These are phyloP conservation scores for Scheffersomyces cryptocercus DNA, from an alignment of 1,139 yeast species.

Conservation along the genomic window DNA sequence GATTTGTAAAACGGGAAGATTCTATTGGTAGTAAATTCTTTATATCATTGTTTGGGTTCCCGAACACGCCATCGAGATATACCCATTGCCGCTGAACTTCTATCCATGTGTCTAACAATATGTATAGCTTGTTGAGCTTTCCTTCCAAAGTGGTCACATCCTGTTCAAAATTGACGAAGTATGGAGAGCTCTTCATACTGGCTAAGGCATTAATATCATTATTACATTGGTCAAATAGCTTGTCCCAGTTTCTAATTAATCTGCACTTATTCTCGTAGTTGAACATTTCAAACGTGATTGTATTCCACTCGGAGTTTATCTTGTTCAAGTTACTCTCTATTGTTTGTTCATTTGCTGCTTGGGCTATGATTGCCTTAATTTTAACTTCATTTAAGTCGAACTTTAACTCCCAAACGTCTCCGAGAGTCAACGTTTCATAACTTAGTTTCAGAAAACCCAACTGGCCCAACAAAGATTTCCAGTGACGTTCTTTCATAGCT, in stretches of 20 bases:
- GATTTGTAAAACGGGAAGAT: conserved; percentile 61
- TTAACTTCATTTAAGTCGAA: conserved; percentile 44
- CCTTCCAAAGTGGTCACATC: conserved; percentile 58
- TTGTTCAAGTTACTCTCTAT: conserved; percentile 56
- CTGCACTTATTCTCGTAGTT: conserved; percentile 54
- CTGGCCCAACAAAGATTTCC: conserved; percentile 53
- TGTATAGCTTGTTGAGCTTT: conserved; percentile 51
- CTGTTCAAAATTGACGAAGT: conserved; percentile 61
- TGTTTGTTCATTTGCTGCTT: conserved; percentile 73
- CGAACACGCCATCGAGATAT: conserved; percentile 79
- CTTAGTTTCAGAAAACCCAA: conserved; percentile 20
- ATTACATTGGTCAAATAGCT: conserved; percentile 56
- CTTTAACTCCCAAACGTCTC: conserved; percentile 63
- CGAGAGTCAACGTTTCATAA: conserved; percentile 41
- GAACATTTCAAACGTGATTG: conserved; percentile 53
- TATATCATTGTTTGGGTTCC: conserved; percentile 54
- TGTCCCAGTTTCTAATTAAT: conserved; percentile 71
- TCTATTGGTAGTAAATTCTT: conserved; percentile 68
- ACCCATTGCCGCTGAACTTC: conserved; percentile 92
- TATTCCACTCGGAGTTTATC: conserved; percentile 53
- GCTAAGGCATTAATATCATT: conserved; percentile 63
- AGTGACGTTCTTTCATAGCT: conserved; percentile 66
- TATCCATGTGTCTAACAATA: conserved; percentile 69
- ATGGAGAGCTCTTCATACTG: conserved; percentile 75
- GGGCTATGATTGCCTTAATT: conserved; percentile 53